Evolutionary conservation across 306 rosid species (phyloP), one percentile per base, ranked within the genome.

Genomic region (Vigna hirtella): DNA sequence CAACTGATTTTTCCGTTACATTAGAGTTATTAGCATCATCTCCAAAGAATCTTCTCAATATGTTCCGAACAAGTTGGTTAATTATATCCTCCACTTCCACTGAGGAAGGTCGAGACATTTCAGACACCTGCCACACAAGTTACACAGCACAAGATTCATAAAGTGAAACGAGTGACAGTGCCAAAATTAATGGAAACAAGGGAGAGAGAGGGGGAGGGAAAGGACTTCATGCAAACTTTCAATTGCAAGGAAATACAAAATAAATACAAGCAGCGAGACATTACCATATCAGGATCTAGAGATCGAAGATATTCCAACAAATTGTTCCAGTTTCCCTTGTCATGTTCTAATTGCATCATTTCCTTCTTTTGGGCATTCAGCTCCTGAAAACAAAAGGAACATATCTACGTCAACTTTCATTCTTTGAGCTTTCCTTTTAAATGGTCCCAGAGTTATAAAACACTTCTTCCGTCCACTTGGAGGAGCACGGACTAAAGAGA

Each of bases 271-370:
- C 15, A 24, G 65, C 8, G 52, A 72, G 47, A 24, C 28, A 73
- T 83, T 87, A 95, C 99, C 99, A 93, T 90, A 83, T 89, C 83
- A 45, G 98, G 89, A 87, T 95, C 98, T 72, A 95, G 78, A 43
- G 93, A 91, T 63, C 99, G 92, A 20, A 95, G 90, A 83, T 89
- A 95, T 70, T 91, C 98, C 78, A 95, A 84, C 72, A 93, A 87
- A 79, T 91, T 88, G 75, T 95, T 95, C 80, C 87, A 83, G 74
- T 67, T 88, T 77, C 85, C 97, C 77, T 85, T 86, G 80, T 80
- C 92, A 62, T 70, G 64, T 83, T 91, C 97, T 45, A 89, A 76
- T 74, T 84, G 89, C 85, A 81, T 64, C 78, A 85, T 93, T 78
- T 86, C 91, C 83, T 83, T 87, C 87, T 85, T 89, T 70, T 51